These are phyloP conservation scores for Citrus reticulata DNA, from an alignment of 345 rosid genomes.

Conservation along the genomic window DNA sequence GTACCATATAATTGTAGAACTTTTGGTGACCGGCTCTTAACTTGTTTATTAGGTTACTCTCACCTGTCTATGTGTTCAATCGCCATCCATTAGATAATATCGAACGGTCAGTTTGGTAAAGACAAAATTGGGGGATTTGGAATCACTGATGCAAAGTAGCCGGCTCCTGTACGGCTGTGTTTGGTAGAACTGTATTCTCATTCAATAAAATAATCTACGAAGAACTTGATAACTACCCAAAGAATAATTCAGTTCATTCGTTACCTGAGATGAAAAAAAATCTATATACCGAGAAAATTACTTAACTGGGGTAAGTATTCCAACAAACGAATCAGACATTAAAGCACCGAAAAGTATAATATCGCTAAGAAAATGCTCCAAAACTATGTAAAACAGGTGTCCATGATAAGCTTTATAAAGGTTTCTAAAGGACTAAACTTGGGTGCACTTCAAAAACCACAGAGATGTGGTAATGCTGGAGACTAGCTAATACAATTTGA, in stretches of 20 bases:
- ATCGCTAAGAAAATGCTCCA: background rate
- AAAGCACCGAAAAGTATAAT: background rate
- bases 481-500: background rate
- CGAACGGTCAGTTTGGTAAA: too few species aligned
- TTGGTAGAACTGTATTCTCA: background rate
- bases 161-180: too few species aligned
- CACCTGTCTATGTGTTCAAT: too few species aligned
- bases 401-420: background rate
- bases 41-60: too few species aligned
- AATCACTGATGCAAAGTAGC: too few species aligned
- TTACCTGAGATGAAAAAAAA: background rate
- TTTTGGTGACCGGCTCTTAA: too few species aligned
- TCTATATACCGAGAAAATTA: background rate
- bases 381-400: background rate
- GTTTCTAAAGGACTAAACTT: slow-evolving; percentile 7
- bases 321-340: background rate
- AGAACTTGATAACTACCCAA: background rate
- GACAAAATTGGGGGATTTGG: too few species aligned
- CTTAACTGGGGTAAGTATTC: too few species aligned
- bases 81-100: too few species aligned
- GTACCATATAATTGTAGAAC: too few species aligned
- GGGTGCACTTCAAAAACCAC: slow-evolving; percentile 11
- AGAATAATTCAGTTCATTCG: background rate
- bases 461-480: background rate
- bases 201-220: background rate